Percentiles rank a stretch among this genome's conserved stretches.
phyloP scores from a whole-genome alignment of 805 yeast species.

The Saccharomyces cerevisiae region DNA sequence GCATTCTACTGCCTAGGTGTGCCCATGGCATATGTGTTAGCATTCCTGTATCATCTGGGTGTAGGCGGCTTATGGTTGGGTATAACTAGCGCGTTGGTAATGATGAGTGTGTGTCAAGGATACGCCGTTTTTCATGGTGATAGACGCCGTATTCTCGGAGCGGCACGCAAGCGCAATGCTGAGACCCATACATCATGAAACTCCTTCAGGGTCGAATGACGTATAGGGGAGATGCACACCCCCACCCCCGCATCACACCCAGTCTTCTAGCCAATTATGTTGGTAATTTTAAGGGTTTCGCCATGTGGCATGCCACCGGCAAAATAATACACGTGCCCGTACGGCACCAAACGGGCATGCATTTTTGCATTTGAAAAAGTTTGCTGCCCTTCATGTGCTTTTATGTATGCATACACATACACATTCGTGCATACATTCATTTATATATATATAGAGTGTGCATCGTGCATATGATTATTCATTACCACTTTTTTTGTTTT shows the following conservation, averaged over 20 bases:
- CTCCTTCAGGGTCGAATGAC: not conserved
- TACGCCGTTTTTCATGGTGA: conserved; percentile 30
- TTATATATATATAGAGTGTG: not conserved
- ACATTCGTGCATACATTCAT: not conserved
- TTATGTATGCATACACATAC: not conserved
- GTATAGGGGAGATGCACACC: not conserved
- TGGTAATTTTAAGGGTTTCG: not conserved
- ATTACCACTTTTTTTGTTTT: not conserved
- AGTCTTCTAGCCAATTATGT: not conserved
- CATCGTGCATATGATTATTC: not conserved
- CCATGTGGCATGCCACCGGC: not conserved
- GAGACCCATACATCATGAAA: conserved; percentile 7
- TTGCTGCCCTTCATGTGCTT: not conserved
- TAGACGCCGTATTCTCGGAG: conserved; percentile 23
- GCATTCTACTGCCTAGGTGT: conserved; percentile 46
- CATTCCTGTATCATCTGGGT: conserved; percentile 43
- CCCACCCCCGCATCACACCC: not conserved
- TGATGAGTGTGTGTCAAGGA: conserved; percentile 30
- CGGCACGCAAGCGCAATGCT: conserved; percentile 24
- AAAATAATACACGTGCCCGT: not conserved
- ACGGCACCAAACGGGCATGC: not conserved
- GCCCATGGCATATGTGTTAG: conserved; percentile 48
- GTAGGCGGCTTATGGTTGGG: conserved; percentile 62
- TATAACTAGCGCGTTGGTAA: conserved; percentile 25
- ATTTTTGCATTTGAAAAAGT: not conserved